Evolutionary conservation across 495 filamentous ascomycete genomes (phyloP).

Genomic region (Pseudevernia furfuracea): DNA sequence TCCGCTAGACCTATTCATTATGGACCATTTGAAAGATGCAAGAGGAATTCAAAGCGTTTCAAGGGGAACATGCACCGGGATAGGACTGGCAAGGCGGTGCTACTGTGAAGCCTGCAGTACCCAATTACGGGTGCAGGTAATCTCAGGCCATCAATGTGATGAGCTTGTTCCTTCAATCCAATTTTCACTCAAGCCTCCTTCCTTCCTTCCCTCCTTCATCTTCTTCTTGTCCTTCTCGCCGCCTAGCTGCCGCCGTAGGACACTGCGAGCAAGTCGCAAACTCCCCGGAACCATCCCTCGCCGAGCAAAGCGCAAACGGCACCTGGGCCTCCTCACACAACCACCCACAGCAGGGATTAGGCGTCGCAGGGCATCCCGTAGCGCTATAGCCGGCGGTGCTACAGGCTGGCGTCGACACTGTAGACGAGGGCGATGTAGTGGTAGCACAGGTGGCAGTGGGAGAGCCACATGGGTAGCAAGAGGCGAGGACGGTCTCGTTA

Average conservation of each 20-base stretch:
- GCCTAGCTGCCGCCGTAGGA: background rate
- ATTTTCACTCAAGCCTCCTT: background rate
- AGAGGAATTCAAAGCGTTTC: background rate
- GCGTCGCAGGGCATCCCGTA: slow-evolving; percentile 6
- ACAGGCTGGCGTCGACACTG: slow-evolving; percentile 10
- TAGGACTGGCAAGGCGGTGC: background rate
- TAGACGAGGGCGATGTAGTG: slow-evolving; percentile 3
- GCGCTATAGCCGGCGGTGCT: slow-evolving; percentile 8
- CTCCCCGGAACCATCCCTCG: slow-evolving; percentile 8
- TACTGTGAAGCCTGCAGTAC: background rate
- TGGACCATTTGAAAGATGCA: background rate
- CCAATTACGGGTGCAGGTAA: background rate
- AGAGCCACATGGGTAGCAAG: slow-evolving; percentile 1
- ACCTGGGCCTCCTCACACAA: slow-evolving; percentile 22
- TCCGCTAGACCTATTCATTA: background rate
- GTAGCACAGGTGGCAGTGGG: background rate
- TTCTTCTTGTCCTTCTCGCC: too few species aligned
- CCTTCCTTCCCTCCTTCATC: too few species aligned
- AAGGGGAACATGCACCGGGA: background rate
- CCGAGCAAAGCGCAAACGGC: slow-evolving; percentile 19
- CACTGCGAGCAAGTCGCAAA: slow-evolving; percentile 15
- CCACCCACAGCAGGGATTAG: slow-evolving; percentile 17
- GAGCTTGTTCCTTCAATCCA: background rate
- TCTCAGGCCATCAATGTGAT: background rate
- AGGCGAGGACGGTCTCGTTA: slow-evolving; percentile 16